phyloP scores from a whole-genome alignment of 2,329 filamentous ascomycete species.

The Hymenoscyphus linearis region DNA sequence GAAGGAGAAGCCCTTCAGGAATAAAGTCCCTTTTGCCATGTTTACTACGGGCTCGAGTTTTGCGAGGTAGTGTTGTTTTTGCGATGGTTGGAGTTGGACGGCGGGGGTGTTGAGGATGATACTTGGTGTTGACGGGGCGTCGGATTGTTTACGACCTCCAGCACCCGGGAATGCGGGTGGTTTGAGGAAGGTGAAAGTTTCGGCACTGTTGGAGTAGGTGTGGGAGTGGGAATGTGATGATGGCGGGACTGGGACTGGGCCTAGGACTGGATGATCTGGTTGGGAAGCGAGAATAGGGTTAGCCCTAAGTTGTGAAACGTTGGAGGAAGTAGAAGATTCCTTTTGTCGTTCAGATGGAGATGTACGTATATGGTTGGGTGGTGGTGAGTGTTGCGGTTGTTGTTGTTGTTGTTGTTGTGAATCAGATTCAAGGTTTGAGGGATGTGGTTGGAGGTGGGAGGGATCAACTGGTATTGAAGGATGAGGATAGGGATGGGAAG shows the following conservation, averaged over 20 bases:
- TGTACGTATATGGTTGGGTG: too few species aligned
- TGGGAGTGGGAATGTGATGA: too few species aligned
- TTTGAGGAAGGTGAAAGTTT: not conserved
- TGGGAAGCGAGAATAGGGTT: not conserved
- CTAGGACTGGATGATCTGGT: not conserved
- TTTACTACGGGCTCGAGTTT: constrained; percentile 21
- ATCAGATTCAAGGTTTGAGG: too few species aligned
- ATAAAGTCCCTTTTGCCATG: constrained; percentile 56
- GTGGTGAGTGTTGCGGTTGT: not conserved
- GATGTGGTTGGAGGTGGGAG: too few species aligned
- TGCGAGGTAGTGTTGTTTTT: not conserved
- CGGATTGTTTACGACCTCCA: not conserved
- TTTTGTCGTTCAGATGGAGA: not conserved
- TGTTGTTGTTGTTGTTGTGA: too few species aligned
- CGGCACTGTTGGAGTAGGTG: not conserved
- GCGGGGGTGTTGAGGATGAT: not conserved
- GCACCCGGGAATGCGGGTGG: not conserved
- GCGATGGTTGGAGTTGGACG: not conserved
- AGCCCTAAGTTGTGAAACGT: not conserved
- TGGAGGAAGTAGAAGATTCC: not conserved
- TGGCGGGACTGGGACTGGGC: too few species aligned
- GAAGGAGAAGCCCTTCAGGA: constrained; percentile 65
- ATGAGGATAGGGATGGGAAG: too few species aligned
- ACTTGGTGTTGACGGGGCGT: not conserved
- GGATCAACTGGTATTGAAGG: too few species aligned